These are phyloP conservation scores for Pestalotiopsis sp. DNA, from an alignment of 2,329 filamentous ascomycete genomes.

Conservation along the genomic window DNA sequence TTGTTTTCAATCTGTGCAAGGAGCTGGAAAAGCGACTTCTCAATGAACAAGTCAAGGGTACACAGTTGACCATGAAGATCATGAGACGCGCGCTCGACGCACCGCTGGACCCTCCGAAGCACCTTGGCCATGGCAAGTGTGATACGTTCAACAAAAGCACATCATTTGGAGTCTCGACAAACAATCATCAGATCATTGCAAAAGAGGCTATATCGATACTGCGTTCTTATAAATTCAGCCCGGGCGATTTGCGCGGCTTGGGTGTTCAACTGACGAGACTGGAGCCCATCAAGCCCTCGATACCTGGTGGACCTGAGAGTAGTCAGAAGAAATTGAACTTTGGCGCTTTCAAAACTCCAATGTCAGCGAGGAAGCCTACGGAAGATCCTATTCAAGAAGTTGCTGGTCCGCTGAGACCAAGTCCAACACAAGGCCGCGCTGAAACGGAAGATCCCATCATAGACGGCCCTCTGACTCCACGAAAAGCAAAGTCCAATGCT, in stretches of 20 bases:
- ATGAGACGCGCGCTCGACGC: constrained; percentile 88
- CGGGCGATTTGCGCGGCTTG: constrained; percentile 89
- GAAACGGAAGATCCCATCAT: constrained; percentile 53
- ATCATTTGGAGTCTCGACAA: constrained; percentile 81
- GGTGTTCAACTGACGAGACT: constrained; percentile 94
- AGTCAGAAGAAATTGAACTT: constrained; percentile 83
- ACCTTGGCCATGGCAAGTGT: constrained; percentile 93
- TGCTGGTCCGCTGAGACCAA: constrained; percentile 38
- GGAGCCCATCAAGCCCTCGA: constrained; percentile 70
- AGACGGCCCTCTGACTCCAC: constrained; percentile 56
- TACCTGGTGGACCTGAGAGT: constrained; percentile 58
- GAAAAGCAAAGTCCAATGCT: constrained; percentile 46
- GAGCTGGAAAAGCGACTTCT: constrained; percentile 81
- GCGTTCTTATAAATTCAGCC: constrained; percentile 79
- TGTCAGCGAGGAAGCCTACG: constrained; percentile 38
- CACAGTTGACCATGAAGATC: constrained; percentile 89
- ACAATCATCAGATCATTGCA: constrained; percentile 69
- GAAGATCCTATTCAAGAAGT: constrained; percentile 51
- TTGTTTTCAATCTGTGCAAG: constrained; percentile 80
- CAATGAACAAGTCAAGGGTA: constrained; percentile 84
- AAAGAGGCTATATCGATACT: constrained; percentile 87
- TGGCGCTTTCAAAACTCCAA: constrained; percentile 50
- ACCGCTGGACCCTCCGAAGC: constrained; percentile 87
- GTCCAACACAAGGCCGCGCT: constrained; percentile 28
- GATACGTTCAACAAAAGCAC: constrained; percentile 91